Conservation (phyloP, 345 rosid genomes). For the Salix koriyanagi region DNA sequence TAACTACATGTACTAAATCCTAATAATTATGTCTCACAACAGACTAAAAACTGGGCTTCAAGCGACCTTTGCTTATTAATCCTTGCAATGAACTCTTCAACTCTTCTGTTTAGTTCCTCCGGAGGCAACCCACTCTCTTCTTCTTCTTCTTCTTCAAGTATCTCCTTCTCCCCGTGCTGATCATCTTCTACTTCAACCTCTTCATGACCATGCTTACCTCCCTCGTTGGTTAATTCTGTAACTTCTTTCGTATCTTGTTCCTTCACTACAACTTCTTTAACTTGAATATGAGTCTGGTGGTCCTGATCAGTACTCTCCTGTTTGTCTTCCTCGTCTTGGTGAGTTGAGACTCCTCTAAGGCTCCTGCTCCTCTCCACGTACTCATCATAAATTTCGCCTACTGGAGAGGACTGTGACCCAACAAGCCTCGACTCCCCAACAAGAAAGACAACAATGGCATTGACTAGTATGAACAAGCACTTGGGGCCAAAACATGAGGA, state of each 20-base stretch:
- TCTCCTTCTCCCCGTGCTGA: neutral
- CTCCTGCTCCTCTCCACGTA: conserved; percentile 36
- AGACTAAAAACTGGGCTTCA: conserved; percentile 31
- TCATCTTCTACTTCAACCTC: conserved; percentile 4
- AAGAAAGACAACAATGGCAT: conserved; percentile 48
- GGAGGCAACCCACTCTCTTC: conserved; percentile 29
- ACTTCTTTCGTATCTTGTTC: conserved; percentile 7
- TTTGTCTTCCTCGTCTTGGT: conserved; percentile 6
- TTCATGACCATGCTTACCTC: neutral
- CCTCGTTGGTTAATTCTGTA: neutral
- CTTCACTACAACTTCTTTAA: neutral
- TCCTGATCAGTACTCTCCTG: neutral
- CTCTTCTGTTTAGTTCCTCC: conserved; percentile 50
- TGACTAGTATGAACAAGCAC: conserved; percentile 47
- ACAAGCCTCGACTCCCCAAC: conserved; percentile 47
- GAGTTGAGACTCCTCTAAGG: neutral
- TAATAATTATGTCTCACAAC: conserved; percentile 5
- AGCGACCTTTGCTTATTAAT: conserved; percentile 55
- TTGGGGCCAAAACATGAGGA: conserved; percentile 34
- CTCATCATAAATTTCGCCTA: conserved; percentile 35
- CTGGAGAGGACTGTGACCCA: conserved; percentile 8
- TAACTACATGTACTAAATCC: neutral
- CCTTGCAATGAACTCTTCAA: conserved; percentile 67
- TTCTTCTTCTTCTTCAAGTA: conserved; percentile 21
- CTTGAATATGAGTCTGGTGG: neutral